Evolutionary conservation across 495 filamentous ascomycete species (phyloP), one percentile per base, ranked within the genome.

Genomic region (Hypoxylon subgilvum): DNA sequence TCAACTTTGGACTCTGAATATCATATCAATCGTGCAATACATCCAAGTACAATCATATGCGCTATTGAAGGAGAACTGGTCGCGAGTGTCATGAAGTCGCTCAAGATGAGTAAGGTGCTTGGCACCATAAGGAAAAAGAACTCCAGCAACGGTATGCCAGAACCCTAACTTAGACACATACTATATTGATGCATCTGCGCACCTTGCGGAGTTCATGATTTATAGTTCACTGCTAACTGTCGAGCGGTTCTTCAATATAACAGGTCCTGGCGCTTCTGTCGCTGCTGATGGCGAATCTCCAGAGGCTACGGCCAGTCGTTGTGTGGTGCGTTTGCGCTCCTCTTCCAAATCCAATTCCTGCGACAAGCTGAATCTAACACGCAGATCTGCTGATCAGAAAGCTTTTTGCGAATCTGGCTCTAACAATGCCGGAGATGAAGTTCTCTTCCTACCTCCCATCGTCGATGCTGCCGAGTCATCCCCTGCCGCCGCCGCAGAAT

Each of bases 381-480:
- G n/a, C n/a, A n/a, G n/a, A 35, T 53, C 45, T 51, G 42, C 18
- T 22, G 38, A 32, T 17, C 51, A 80, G 74, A 74, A 73, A 72
- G 68, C 71, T 63, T 97, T 97, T 69, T 96, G 91, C 80, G 85
- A 91, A 71, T 89, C 88, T 18, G 81, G 80, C 48, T 82, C 87
- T 9, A 80, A 78, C 56, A 81, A 84, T 60, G 71, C 80, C 58
- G 88, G 90, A 79, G 88, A 91, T 65, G 94, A 97, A 76, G 91
- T 95, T 53, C 84, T 96, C 30, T 89, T 90, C 64, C 88, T 99
- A n/a, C 94, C 95, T 5, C 79, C 84, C 21, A 97, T 99, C 61
- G 95, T 99, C 72, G 95, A 97, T 60, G 82, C 86, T 22, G 92
- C 93, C 76, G 95, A 97, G 69, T 96, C 91, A 23, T 92, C 90